phyloP scores from a whole-genome alignment of 345 rosid genomes.

The Acer saccharum region DNA sequence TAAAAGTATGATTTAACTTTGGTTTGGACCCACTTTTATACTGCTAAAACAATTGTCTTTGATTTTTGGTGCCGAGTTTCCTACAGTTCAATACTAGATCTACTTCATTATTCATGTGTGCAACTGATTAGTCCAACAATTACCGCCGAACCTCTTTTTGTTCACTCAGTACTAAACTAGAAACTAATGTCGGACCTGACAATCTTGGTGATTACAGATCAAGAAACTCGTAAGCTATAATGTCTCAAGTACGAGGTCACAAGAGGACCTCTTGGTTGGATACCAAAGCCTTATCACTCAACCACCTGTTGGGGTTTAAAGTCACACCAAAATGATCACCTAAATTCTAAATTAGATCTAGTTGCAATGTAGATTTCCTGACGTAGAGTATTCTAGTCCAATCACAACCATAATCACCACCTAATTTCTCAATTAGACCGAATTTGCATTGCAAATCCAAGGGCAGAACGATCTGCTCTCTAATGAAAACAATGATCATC shows the following conservation, averaged over 20 bases:
- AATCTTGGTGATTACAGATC: background rate
- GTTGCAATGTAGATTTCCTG: background rate
- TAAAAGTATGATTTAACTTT: background rate
- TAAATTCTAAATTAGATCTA: background rate
- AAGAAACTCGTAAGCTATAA: background rate
- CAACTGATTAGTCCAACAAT: background rate
- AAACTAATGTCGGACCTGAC: background rate
- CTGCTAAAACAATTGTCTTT: background rate
- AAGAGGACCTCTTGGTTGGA: background rate
- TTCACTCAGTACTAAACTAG: no score
- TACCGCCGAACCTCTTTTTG: no score
- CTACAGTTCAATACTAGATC: no score
- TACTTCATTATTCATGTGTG: background rate
- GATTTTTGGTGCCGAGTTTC: background rate
- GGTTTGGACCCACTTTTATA: background rate
- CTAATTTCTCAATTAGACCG: background rate
- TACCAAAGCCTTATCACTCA: background rate
- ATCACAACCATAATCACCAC: background rate
- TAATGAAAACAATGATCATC: background rate
- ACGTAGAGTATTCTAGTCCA: background rate
- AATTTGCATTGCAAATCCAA: background rate
- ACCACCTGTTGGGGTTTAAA: background rate
- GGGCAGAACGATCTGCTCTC: background rate
- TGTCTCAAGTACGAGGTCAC: background rate
- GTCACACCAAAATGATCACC: background rate